These are phyloP conservation scores for Trebouxia sp. DNA, from an alignment of 139 green algal genomes.

Conservation along the genomic window DNA sequence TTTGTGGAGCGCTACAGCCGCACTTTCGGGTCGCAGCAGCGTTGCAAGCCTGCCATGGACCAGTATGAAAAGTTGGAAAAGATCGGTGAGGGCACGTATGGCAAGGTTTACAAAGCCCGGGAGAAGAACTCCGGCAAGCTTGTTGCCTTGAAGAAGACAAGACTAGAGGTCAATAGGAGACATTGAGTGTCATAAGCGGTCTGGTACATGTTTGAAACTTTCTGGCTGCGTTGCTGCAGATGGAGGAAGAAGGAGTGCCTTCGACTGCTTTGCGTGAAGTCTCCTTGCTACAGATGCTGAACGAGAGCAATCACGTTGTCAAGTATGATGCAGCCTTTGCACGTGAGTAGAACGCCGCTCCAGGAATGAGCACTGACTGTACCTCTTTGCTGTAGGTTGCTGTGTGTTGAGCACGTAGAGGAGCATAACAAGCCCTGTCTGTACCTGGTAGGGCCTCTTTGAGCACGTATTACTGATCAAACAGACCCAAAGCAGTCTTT, in stretches of 20 bases:
- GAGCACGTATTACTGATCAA: too few species aligned
- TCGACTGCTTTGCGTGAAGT: conserved; percentile 84
- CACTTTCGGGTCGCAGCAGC: not conserved
- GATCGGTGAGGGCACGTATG: conserved; percentile 97
- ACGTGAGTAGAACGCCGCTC: too few species aligned
- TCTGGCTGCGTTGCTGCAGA: conserved; percentile 43
- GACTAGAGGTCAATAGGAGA: conserved; percentile 30
- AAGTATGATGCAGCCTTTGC: conserved; percentile 58
- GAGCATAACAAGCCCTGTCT: conserved; percentile 95
- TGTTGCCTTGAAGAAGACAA: conserved; percentile 94
- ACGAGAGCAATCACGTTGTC: conserved; percentile 88
- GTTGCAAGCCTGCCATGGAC: conserved; percentile 25
- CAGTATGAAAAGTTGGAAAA: conserved; percentile 92
- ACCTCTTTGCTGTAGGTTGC: conserved; percentile 72
- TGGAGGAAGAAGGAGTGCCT: conserved; percentile 85
- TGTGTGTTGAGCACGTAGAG: conserved; percentile 95
- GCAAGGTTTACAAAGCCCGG: conserved; percentile 93
- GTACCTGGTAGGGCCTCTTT: conserved; percentile 79
- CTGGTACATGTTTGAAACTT: not conserved
- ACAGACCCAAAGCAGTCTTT: too few species aligned
- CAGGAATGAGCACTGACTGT: not conserved
- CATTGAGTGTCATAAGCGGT: not conserved
- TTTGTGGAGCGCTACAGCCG: too few species aligned
- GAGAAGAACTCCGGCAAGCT: conserved; percentile 67
- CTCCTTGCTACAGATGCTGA: conserved; percentile 72